Percentiles rank a stretch among this genome's conserved stretches.
Evolutionary conservation across 768 basidiomycete genomes (phyloP).

Genomic region (Collybia sordida): DNA sequence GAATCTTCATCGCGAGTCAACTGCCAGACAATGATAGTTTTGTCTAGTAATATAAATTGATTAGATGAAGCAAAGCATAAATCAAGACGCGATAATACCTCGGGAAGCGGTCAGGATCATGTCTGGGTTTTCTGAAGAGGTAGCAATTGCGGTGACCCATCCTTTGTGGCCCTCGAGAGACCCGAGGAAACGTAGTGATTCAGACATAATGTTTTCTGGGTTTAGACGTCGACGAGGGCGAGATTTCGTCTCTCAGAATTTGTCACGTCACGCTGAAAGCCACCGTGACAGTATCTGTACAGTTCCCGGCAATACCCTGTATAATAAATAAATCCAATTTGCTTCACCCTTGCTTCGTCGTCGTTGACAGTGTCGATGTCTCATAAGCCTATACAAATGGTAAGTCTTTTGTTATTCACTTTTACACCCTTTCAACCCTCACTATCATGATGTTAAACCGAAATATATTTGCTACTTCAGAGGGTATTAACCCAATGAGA

Average conservation of each 20-base stretch:
- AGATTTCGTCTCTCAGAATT: conserved; percentile 25
- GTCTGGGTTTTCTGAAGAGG: conserved; percentile 97
- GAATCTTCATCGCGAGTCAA: conserved; percentile 89
- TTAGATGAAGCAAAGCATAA: conserved; percentile 10
- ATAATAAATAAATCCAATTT: conserved; percentile 14
- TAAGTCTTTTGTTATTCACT: conserved; percentile 2
- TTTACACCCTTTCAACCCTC: conserved; percentile 5
- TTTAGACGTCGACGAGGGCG: conserved; percentile 30
- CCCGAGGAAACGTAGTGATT: conserved; percentile 89
- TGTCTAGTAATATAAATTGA: conserved; percentile 62
- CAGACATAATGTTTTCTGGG: conserved; percentile 58
- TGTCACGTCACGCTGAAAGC: conserved; percentile 49
- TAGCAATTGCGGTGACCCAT: conserved; percentile 99
- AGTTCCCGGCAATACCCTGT: conserved; percentile 47
- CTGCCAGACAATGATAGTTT: conserved; percentile 99
- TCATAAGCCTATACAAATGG: background rate
- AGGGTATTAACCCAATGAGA: conserved; percentile 71
- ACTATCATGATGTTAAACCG: conserved; percentile 32
- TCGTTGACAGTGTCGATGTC: background rate
- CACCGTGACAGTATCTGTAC: conserved; percentile 64
- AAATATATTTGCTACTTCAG: conserved; percentile 91
- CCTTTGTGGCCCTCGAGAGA: conserved; percentile 92
- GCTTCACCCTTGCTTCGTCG: background rate
- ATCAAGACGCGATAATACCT: conserved; percentile 50
- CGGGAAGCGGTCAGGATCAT: conserved; percentile 98